Evolutionary conservation across 2,329 filamentous ascomycete genomes (phyloP).

Genomic region (Aspergillus melleus): DNA sequence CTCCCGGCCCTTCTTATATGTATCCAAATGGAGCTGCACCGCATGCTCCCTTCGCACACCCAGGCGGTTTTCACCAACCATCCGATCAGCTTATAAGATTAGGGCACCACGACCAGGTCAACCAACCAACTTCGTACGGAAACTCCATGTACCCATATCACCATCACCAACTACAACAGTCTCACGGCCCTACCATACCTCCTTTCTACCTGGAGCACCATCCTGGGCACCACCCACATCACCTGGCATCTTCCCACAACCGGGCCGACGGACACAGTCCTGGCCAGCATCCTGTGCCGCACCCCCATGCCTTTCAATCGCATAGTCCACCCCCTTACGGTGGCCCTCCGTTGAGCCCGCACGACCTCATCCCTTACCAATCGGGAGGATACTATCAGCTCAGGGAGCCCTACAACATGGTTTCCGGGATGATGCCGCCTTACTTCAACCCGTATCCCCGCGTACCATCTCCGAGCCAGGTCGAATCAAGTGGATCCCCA

Average conservation of each 20-base stretch:
- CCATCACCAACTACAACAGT: conserved; percentile 26
- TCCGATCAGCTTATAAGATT: conserved; percentile 38
- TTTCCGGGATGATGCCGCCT: conserved; percentile 36
- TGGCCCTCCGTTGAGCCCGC: conserved; percentile 31
- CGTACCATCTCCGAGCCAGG: conserved; percentile 33
- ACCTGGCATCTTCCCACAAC: conserved; percentile 15
- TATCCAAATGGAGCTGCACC: conserved; percentile 31
- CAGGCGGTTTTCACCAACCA: conserved; percentile 25
- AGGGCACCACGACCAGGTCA: conserved; percentile 24
- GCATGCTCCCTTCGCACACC: conserved; percentile 28
- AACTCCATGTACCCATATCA: conserved; percentile 30
- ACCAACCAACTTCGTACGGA: conserved; percentile 27
- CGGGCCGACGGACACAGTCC: conserved; percentile 34
- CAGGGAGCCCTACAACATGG: conserved; percentile 35
- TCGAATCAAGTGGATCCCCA: conserved; percentile 28
- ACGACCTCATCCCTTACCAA: conserved; percentile 42
- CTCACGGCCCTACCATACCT: conserved; percentile 26
- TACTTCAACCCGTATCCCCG: conserved; percentile 40
- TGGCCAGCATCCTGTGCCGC: conserved; percentile 31
- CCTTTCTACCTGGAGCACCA: conserved; percentile 32
- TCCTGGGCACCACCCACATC: conserved; percentile 23
- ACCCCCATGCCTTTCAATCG: conserved; percentile 21
- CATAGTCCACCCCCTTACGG: conserved; percentile 32
- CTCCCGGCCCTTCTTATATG: conserved; percentile 41
- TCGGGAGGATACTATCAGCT: conserved; percentile 35